Percentiles rank a stretch among this genome's conserved stretches.
Evolutionary conservation across 1,284 basidiomycete species (phyloP).

Genomic region (Rhodotorula sp.): DNA sequence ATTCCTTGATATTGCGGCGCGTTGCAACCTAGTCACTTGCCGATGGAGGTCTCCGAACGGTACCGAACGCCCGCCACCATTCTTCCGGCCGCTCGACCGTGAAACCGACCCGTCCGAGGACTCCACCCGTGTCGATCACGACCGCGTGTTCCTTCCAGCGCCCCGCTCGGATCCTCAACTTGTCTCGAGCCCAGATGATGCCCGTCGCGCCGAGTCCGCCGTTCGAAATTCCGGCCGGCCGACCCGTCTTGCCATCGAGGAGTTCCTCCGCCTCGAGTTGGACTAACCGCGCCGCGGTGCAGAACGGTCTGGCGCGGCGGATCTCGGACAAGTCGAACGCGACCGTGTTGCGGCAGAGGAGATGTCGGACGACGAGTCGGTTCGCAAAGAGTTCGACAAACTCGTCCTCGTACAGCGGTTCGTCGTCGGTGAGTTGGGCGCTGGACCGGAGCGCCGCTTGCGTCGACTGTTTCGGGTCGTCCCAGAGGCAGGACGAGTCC

Average conservation of each 20-base stretch:
- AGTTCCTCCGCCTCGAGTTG: neutral
- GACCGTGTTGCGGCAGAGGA: neutral
- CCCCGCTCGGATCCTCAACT: neutral
- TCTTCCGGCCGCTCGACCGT: neutral
- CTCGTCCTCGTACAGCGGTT: neutral
- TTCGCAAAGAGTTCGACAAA: neutral
- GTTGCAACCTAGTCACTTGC: no score
- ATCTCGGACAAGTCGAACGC: neutral
- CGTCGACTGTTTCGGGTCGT: neutral
- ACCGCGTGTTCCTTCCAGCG: neutral
- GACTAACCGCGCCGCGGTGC: neutral
- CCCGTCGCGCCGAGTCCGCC: neutral
- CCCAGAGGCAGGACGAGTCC: conserved; percentile 4
- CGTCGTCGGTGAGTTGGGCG: neutral
- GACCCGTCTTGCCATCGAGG: neutral
- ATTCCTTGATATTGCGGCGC: no score
- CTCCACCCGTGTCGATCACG: neutral
- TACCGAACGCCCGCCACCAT: neutral
- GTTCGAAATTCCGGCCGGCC: neutral
- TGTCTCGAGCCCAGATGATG: neutral
- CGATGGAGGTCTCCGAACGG: no score
- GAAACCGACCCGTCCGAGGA: neutral
- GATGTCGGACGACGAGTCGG: neutral
- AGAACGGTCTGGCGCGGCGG: neutral
- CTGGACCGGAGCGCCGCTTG: neutral